Evolutionary conservation across 306 rosid species (phyloP).

Genomic region (Cicer arietinum): DNA sequence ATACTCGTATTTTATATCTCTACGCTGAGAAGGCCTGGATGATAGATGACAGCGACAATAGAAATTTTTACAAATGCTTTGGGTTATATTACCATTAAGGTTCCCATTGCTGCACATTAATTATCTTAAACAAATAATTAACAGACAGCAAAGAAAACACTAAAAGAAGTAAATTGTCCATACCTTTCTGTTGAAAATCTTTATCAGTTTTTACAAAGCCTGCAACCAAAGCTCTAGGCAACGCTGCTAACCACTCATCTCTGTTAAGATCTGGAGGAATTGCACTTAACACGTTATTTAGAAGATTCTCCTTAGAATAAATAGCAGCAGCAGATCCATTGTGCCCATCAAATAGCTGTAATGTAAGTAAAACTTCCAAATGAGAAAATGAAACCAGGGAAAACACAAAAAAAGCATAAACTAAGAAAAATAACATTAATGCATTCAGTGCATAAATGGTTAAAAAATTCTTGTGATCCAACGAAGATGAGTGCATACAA

Average conservation of each 20-base stretch:
- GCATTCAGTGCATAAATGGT: slow-evolving; percentile 14
- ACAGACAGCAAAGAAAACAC: slow-evolving; percentile 16
- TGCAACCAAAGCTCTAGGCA: slow-evolving; percentile 98
- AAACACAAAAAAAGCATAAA: slow-evolving; percentile 5
- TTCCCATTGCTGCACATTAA: slow-evolving; percentile 22
- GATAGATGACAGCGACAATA: slow-evolving; percentile 9
- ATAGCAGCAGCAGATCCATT: slow-evolving; percentile 98
- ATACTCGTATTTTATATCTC: background rate
- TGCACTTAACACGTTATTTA: slow-evolving; percentile 76
- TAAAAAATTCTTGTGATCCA: slow-evolving; percentile 13
- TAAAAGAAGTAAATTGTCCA: slow-evolving; percentile 30
- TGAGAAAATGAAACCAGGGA: slow-evolving; percentile 46
- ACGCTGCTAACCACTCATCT: slow-evolving; percentile 95
- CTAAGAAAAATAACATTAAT: background rate
- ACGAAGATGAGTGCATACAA: slow-evolving; percentile 6
- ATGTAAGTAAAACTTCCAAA: slow-evolving; percentile 52
- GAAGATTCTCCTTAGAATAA: slow-evolving; percentile 92
- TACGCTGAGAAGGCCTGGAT: slow-evolving; percentile 27
- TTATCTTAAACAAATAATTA: slow-evolving; percentile 32
- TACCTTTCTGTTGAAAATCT: slow-evolving; percentile 85
- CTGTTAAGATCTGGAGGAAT: slow-evolving; percentile 89
- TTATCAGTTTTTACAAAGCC: slow-evolving; percentile 99
- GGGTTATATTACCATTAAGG: slow-evolving; percentile 23
- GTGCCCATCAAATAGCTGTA: slow-evolving; percentile 98
- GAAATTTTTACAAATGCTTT: slow-evolving; percentile 24